Evolutionary conservation across 176 grass and related monocot genomes (phyloP), one percentile per base, ranked within the genome.

Genomic region (Tuctoria greenei): DNA sequence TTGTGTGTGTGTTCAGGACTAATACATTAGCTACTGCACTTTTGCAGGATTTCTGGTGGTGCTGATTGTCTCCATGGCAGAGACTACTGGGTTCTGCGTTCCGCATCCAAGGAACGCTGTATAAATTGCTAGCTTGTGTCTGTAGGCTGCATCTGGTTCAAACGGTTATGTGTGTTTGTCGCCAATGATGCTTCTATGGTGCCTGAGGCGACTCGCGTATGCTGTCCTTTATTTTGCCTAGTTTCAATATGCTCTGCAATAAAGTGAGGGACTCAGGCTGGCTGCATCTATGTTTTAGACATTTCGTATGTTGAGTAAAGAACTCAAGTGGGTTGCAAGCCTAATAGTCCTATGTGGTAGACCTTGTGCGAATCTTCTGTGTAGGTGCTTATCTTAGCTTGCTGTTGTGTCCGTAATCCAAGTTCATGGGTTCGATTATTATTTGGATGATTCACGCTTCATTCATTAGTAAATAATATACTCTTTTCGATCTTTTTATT

Each of bases 71-170:
- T 60, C 50, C 26, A 49, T 70, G 50, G 21, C 6, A 59, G 60
- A 76, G 71, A 72, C 56, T 72, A 17, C 0, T 6, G 26, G 65
- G 20, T 59, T 49, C 41, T 3, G 4, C 47, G 12, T 70, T 66
- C 72, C 1, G 10, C 61, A 27, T 45, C 36, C n/a, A 78, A 83
- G 74, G 74, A 82, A 46, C 35, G 42, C 18, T 34, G 42, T 67
- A 83, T 69, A 79, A 79, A 74, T 67, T 70, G 75, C 35, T 83
- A 63, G 61, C 81, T 79, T 67, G 39, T 79, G 11, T 75, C 23
- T 50, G 20, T 77, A 55, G 85, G 69, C n/a, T 0, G 7, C 4
- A 16, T 43, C 49, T 21, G 8, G 65, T 56, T 69, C n/a, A 6
- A 80, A 61, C 58, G 49, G 68, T 38, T 31, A 24, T 67, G 49